phyloP scores from a whole-genome alignment of 1,284 basidiomycete genomes.

The Cryptococcus deneoformans region DNA sequence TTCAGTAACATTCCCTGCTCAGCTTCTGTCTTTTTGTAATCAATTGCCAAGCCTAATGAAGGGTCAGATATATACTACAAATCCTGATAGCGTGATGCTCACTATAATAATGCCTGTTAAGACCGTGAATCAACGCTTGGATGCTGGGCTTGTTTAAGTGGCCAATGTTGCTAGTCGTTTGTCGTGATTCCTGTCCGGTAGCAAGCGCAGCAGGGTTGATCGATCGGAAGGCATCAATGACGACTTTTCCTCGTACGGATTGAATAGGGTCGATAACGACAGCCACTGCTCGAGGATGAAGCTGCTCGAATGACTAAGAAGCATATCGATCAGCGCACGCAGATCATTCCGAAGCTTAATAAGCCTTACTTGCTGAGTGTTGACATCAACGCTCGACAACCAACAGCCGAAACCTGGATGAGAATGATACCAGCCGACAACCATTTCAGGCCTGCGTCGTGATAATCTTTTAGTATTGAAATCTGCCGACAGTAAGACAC shows the following conservation, averaged over 20 bases:
- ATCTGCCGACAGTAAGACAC: background rate
- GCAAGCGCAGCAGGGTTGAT: slow-evolving; percentile 81
- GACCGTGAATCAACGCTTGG: slow-evolving; percentile 91
- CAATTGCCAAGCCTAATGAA: slow-evolving; percentile 71
- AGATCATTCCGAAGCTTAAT: background rate
- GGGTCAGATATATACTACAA: background rate
- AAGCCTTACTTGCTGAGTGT: slow-evolving; percentile 84
- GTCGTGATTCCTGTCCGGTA: slow-evolving; percentile 89
- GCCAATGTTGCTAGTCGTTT: slow-evolving; percentile 97
- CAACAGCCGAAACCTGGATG: slow-evolving; percentile 99
- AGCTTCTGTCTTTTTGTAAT: slow-evolving; percentile 93
- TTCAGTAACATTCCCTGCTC: slow-evolving; percentile 99
- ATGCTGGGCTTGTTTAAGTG: slow-evolving; percentile 99
- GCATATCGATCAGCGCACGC: background rate
- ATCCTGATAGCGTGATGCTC: slow-evolving; percentile 11
- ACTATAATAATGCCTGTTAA: slow-evolving; percentile 94
- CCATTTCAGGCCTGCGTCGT: slow-evolving; percentile 81
- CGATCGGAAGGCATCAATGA: slow-evolving; percentile 98
- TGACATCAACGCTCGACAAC: slow-evolving; percentile 98
- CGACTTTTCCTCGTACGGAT: slow-evolving; percentile 97
- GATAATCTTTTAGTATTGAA: background rate
- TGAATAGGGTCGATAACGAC: slow-evolving; percentile 99
- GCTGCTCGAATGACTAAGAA: slow-evolving; percentile 88
- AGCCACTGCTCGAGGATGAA: slow-evolving; percentile 92
- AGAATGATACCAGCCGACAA: slow-evolving; percentile 99